Percentiles rank a stretch among this genome's conserved stretches.
Evolutionary conservation across 2,329 filamentous ascomycete species (phyloP).

Genomic region (Arthrocladium fulminans): DNA sequence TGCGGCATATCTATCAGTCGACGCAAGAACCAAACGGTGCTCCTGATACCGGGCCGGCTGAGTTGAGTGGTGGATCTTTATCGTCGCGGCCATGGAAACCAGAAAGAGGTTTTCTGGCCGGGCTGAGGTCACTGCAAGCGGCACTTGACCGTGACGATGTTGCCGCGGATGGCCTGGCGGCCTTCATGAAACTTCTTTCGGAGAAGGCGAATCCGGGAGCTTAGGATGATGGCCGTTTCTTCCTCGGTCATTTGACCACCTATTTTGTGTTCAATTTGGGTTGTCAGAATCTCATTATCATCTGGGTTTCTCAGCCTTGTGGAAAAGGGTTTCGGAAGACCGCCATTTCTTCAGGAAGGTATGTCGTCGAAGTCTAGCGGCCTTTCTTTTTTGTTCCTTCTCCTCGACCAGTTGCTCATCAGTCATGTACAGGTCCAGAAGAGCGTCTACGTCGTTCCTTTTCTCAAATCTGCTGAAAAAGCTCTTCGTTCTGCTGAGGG

Average conservation of each 20-base stretch:
- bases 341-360: conserved; percentile 4
- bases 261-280: not conserved
- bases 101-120: conserved; percentile 50
- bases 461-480: conserved; percentile 16
- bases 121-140: conserved; percentile 45
- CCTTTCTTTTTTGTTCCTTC: conserved; percentile 8
- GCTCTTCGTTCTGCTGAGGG: conserved; percentile 13
- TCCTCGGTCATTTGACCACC: not conserved
- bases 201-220: not conserved
- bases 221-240: not conserved
- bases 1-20: conserved; percentile 35
- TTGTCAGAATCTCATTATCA: not conserved
- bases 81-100: conserved; percentile 41
- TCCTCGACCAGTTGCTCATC: conserved; percentile 17
- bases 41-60: conserved; percentile 9
- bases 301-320: not conserved
- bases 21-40: conserved; percentile 12
- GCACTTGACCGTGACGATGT: conserved; percentile 44
- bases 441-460: conserved; percentile 16
- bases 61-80: conserved; percentile 5
- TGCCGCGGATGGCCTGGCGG: conserved; percentile 51
- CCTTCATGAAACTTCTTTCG: conserved; percentile 50
- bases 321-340: not conserved
- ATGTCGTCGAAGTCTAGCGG: not conserved
- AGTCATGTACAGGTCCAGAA: conserved; percentile 21